Conservation (phyloP, 108 stramenopile genomes). For the Nitzschia sp. region DNA sequence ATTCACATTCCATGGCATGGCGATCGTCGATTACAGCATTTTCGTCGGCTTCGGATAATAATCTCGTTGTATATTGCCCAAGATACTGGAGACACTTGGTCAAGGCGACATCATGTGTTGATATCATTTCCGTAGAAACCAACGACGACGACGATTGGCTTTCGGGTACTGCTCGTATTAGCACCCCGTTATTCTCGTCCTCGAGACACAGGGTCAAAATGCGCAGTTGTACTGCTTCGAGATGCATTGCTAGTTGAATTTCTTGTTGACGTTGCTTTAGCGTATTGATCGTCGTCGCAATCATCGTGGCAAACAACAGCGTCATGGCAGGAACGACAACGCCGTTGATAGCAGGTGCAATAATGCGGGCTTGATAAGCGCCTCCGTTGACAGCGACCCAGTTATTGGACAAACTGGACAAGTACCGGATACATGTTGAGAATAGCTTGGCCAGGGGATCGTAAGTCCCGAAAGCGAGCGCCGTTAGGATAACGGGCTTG, state of each 20-base stretch:
- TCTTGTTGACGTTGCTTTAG: constrained; percentile 44
- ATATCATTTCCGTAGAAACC: too few relatives aligned
- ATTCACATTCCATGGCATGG: constrained; percentile 55
- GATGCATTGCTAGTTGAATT: constrained; percentile 55
- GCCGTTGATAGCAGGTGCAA: constrained; percentile 43
- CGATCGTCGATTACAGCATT: not conserved
- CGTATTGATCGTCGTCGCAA: constrained; percentile 35
- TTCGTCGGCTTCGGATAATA: constrained; percentile 45
- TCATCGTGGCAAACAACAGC: constrained; percentile 40
- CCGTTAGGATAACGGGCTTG: constrained; percentile 5
- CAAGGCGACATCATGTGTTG: too few relatives aligned
- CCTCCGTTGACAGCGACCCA: constrained; percentile 83
- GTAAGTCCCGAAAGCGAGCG: constrained; percentile 1
- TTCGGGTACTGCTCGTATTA: not conserved
- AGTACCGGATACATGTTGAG: not conserved
- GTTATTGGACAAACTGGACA: constrained; percentile 5
- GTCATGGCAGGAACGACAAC: constrained; percentile 39
- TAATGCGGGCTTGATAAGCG: constrained; percentile 61
- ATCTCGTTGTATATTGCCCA: constrained; percentile 55
- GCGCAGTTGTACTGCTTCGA: constrained; percentile 55
- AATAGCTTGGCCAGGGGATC: constrained; percentile 10
- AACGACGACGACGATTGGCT: not conserved
- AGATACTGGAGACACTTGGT: constrained; percentile 48
- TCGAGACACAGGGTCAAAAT: not conserved
- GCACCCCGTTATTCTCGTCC: not conserved